Evolutionary conservation across 1,284 basidiomycete species (phyloP), one percentile per base, ranked within the genome.

Genomic region (Takashimella koratensis): DNA sequence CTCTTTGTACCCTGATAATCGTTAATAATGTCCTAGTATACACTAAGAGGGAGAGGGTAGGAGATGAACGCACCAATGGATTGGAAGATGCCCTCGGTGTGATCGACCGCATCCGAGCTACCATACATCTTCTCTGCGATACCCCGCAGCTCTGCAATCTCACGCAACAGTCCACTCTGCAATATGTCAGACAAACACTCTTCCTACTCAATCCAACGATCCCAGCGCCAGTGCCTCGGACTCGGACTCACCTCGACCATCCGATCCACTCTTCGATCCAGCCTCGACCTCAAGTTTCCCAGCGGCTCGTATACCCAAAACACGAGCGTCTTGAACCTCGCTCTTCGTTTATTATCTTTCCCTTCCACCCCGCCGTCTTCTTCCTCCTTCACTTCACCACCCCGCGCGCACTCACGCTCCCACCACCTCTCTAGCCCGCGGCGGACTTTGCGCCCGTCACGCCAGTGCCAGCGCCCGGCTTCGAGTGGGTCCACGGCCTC

Each of bases 381-480:
- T 25, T 71, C 73, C 42, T 79, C 71, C 23, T 86, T 81, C 66
- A 90, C 72, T 41, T 41, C 0, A 59, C 91, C 0, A 86, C 81
- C 24, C 77, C 79, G n/a, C n/a, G n/a, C n/a, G 36, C 79, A 79
- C 1, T 86, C 84, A 1, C 82, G 83, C 57, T 90, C 86, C 74
- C 84, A 85, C 58, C 93, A 85, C 26, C 98, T 85, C 44, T 84
- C 81, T 2, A 99, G 74, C 57, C 83, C 88, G 23, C 94, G 82
- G 21, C 89, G 74, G 2, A 97, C 87, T 71, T 98, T 99, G 19
- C 96, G 81, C 0, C 88, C 86, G 66, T 99, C 96, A 57, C 81
- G 83, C 90, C 92, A 96, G 73, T 98, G 96, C 95, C 96, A 98
- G 57, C 93, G 79, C 13, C 78, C 78, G 0, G 90, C 90, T 54